Evolutionary conservation across 495 filamentous ascomycete genomes (phyloP), one percentile per base, ranked within the genome.

Genomic region (Pyrenopolyporus hunteri): DNA sequence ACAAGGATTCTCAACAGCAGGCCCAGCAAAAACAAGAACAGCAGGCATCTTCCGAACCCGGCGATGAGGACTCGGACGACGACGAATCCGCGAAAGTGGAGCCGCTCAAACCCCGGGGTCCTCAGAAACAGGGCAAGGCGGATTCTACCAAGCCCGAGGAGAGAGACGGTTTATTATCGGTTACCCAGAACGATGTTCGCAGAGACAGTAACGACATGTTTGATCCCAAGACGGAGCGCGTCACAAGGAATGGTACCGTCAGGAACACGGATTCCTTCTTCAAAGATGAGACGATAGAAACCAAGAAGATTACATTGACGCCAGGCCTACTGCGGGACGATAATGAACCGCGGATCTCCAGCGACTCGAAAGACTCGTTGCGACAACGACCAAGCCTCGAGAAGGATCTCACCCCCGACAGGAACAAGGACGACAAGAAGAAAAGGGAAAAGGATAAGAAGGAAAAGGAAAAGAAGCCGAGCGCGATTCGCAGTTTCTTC

Each of bases 301-400:
- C 94, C 1, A 90, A 93, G 74, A 99, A 99, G 78, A 97, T 99
- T 59, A 96, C 92, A 1, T 81, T 99, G 25, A 99, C 94, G 0
- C 94, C 94, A 9, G 96, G 93, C 59, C 79, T 99, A n/a, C 80
- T 98, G 31, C 85, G 94, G 11, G 93, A 98, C 57, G 93, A 97
- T 63, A 79, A 76, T 37, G 82, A 80, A n/a, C 74, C 81, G 5
- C 70, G 83, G 43, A 74, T 76, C 6, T 85, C 85, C 10, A 82
- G 64, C 62, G 89, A 92, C 20, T 80, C 82, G 23, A 87, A 84
- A 74, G 89, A 93, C 1, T 59, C 56, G 14, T 76, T 76, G 32
- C 77, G 76, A 50, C 73, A 74, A 43, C 72, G 78, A n/a, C 70
- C 73, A 14, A 82, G 77, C 67, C 62, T 86, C 14, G 82, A 87